Evolutionary conservation across 176 grass and related monocot genomes (phyloP).

Genomic region (Raddia distichophylla): DNA sequence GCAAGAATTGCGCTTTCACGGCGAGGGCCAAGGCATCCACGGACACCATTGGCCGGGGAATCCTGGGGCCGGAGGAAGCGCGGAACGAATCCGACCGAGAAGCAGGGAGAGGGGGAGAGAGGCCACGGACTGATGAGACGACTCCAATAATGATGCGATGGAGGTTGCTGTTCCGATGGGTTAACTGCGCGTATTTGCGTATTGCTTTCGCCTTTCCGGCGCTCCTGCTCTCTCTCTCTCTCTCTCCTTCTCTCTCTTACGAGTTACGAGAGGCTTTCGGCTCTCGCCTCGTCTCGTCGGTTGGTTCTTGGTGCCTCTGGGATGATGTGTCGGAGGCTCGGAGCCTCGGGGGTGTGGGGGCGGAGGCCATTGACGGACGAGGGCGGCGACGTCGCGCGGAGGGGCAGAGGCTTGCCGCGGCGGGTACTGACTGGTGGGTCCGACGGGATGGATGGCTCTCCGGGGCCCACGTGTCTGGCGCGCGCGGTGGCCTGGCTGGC

Average conservation of each 20-base stretch:
- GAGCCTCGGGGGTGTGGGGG: background rate
- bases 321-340: background rate
- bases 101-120: background rate
- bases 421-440: background rate
- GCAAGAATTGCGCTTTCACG: constrained; percentile 22
- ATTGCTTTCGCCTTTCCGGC: background rate
- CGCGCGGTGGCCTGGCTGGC: background rate
- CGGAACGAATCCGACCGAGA: constrained; percentile 16
- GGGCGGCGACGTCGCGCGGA: background rate
- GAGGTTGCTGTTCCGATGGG: constrained; percentile 15
- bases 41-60: background rate
- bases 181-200: background rate
- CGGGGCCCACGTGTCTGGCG: background rate
- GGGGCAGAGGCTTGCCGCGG: background rate
- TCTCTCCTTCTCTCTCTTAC: background rate
- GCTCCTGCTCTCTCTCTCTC: background rate
- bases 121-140: constrained; percentile 22
- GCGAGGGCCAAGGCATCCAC: background rate
- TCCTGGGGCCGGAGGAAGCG: constrained; percentile 21
- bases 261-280: background rate
- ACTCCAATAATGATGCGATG: constrained; percentile 30
- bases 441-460: accelerated
- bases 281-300: background rate
- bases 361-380: background rate
- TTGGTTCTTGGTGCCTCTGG: constrained; percentile 8